These are phyloP conservation scores for Hypoxylon rubiginosum DNA, from an alignment of 2,329 filamentous ascomycete species.

Conservation along the genomic window DNA sequence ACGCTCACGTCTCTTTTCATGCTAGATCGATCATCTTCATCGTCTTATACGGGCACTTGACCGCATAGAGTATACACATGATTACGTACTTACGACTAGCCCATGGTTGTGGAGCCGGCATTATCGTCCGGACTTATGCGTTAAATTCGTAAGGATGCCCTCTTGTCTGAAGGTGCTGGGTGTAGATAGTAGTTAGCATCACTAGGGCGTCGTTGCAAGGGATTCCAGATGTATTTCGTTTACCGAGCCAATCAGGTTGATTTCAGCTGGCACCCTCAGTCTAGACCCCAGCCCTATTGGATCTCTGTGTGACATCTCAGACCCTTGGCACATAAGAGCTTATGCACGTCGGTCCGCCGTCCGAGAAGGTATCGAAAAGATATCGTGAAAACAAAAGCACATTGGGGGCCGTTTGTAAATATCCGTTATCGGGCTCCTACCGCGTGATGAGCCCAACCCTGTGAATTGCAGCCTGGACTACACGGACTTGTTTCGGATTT, in stretches of 20 bases:
- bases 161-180: background rate
- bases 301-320: background rate
- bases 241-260: slow-evolving; percentile 4
- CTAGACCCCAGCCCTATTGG: slow-evolving; percentile 11
- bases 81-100: slow-evolving; percentile 7
- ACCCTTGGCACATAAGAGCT: background rate
- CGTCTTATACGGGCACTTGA: background rate
- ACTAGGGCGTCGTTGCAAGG: background rate
- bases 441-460: background rate
- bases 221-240: background rate
- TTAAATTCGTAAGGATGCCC: slow-evolving; percentile 7
- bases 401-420: background rate
- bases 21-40: background rate
- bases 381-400: background rate
- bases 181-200: background rate
- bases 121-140: slow-evolving; percentile 15
- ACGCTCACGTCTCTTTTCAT: background rate
- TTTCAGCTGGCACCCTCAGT: background rate
- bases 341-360: slow-evolving; percentile 4
- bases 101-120: background rate
- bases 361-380: background rate
- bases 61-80: background rate
- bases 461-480: background rate
- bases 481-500: background rate
- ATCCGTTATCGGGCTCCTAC: background rate